A percentile compares a stretch with the other conserved stretches of the same genome.
Evolutionary conservation across 331 rosid species (phyloP).

Genomic region (Quercus phellos): DNA sequence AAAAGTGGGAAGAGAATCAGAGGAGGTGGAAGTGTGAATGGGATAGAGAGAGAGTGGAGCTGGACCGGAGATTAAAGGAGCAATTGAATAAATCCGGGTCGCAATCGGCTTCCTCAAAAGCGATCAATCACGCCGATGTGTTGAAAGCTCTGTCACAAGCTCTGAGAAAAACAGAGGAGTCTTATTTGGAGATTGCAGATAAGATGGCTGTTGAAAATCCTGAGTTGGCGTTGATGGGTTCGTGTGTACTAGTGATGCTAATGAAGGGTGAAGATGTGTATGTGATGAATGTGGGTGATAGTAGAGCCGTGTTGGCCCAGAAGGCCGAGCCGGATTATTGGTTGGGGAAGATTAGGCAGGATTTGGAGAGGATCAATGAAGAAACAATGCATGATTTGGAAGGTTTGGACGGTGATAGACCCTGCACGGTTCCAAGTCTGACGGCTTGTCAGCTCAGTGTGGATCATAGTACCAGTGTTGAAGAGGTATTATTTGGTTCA

Average conservation of each 20-base stretch:
- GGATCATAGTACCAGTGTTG: slow-evolving; percentile 82
- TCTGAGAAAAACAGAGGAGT: slow-evolving; percentile 80
- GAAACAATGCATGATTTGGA: slow-evolving; percentile 92
- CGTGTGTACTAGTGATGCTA: slow-evolving; percentile 91
- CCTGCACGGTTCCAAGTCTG: slow-evolving; percentile 44
- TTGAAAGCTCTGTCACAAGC: slow-evolving; percentile 81
- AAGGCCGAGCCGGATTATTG: slow-evolving; percentile 93
- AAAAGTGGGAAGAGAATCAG: slow-evolving; percentile 82
- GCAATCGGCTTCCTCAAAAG: slow-evolving; percentile 2
- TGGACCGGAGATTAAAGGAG: slow-evolving; percentile 76
- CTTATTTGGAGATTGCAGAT: slow-evolving; percentile 82
- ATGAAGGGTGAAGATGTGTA: slow-evolving; percentile 97
- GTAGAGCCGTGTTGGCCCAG: slow-evolving; percentile 85
- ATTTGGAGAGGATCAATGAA: slow-evolving; percentile 90
- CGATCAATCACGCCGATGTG: slow-evolving; percentile 63
- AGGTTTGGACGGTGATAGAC: slow-evolving; percentile 54
- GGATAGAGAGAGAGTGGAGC: slow-evolving; percentile 91
- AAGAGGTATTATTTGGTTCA: slow-evolving; percentile 46
- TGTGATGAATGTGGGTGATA: slow-evolving; percentile 93
- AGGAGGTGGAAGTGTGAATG: slow-evolving; percentile 91
- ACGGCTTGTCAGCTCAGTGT: slow-evolving; percentile 71
- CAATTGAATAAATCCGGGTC: slow-evolving; percentile 51
- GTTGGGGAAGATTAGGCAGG: slow-evolving; percentile 83
- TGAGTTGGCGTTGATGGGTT: slow-evolving; percentile 93
- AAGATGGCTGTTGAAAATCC: slow-evolving; percentile 83